Conservation (phyloP, 2,329 filamentous ascomycete species). For the Pyrenophora tritici-repentis region DNA sequence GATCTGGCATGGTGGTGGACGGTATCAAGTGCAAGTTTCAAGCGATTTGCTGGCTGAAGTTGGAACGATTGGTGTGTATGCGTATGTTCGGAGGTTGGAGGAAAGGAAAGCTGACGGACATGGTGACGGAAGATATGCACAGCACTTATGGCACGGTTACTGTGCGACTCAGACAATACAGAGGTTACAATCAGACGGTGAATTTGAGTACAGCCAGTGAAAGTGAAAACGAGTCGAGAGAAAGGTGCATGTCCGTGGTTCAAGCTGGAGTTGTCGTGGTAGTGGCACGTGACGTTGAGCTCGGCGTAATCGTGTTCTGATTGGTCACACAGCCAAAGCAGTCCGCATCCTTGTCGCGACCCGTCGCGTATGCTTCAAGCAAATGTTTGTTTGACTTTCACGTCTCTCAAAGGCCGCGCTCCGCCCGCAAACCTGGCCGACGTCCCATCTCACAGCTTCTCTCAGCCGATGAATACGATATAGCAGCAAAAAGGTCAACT, state of each 20-base stretch:
- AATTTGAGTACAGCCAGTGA: neutral
- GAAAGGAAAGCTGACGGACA: conserved; percentile 21
- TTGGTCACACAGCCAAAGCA: conserved; percentile 20
- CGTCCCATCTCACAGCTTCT: neutral
- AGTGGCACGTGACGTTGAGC: conserved; percentile 17
- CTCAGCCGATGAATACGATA: conserved; percentile 26
- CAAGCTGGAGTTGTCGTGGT: neutral
- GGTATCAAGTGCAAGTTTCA: neutral
- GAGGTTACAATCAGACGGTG: neutral
- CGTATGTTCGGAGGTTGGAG: conserved; percentile 15
- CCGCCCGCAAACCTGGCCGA: conserved; percentile 14
- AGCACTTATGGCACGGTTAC: neutral
- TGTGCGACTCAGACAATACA: neutral
- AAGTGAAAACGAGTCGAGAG: conserved; percentile 4
- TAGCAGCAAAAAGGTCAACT: conserved; percentile 16
- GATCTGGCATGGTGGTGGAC: neutral
- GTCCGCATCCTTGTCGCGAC: conserved; percentile 28
- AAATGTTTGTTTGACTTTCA: conserved; percentile 36
- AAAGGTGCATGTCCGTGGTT: neutral
- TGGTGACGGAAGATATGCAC: conserved; percentile 12
- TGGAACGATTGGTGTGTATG: conserved; percentile 17
- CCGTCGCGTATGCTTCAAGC: conserved; percentile 26
- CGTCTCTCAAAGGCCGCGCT: conserved; percentile 14
- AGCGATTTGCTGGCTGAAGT: neutral
- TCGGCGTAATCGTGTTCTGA: conserved; percentile 18